Conservation (phyloP, 345 rosid species). For the Mercurialis annua region DNA sequence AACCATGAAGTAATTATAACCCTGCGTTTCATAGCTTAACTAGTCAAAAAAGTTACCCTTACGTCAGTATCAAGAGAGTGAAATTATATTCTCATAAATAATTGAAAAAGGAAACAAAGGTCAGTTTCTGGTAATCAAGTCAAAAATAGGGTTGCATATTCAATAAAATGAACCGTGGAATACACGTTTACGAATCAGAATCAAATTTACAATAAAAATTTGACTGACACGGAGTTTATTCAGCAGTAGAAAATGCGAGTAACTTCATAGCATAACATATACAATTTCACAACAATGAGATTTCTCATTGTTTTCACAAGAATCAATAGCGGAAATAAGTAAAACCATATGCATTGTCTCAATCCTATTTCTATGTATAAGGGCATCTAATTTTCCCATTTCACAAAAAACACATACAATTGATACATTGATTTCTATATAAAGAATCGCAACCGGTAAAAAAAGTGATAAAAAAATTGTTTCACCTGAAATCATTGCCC, state of each 20-base stretch:
- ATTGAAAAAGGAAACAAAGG: too few species aligned
- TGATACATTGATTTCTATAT: conserved; percentile 24
- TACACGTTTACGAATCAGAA: too few species aligned
- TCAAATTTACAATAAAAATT: neutral
- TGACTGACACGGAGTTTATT: neutral
- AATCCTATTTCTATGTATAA: conserved; percentile 9
- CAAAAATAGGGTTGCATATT: too few species aligned
- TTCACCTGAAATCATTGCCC: neutral
- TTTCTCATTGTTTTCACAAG: neutral
- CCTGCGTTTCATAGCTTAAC: too few species aligned
- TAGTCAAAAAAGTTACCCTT: too few species aligned
- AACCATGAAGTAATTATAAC: too few species aligned
- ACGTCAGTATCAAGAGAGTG: too few species aligned
- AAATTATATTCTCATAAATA: too few species aligned
- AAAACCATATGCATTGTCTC: neutral
- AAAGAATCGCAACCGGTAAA: conserved; percentile 30
- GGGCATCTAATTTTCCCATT: conserved; percentile 29
- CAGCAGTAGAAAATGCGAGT: neutral
- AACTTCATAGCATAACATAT: conserved; percentile 3
- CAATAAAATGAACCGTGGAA: too few species aligned
- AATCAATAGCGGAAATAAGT: neutral
- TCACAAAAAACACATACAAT: conserved; percentile 21
- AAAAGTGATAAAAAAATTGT: neutral
- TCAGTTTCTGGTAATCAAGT: too few species aligned
- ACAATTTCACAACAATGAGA: neutral